Evolutionary conservation across 2,329 filamentous ascomycete species (phyloP).

Genomic region (Didymella keratinophila): DNA sequence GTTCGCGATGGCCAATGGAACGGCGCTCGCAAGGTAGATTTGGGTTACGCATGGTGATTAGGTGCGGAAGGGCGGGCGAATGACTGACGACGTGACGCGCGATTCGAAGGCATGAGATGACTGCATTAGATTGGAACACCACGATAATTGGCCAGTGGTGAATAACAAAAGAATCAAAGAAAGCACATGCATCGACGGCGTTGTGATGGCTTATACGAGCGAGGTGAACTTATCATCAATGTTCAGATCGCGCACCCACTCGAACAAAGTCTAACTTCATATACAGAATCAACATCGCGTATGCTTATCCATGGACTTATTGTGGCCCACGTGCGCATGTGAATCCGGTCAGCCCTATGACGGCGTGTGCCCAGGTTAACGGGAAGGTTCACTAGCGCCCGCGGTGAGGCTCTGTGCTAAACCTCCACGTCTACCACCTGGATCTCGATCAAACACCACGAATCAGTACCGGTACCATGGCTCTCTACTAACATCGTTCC

Average conservation of each 20-base stretch:
- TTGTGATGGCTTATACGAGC: neutral
- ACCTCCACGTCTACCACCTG: slow-evolving; percentile 44
- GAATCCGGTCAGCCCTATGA: slow-evolving; percentile 22
- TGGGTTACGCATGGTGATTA: slow-evolving; percentile 33
- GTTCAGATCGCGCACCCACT: neutral
- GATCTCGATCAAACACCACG: slow-evolving; percentile 1
- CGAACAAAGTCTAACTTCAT: neutral
- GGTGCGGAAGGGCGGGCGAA: slow-evolving; percentile 36
- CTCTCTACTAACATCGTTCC: neutral
- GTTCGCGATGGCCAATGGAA: slow-evolving; percentile 36
- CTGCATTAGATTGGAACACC: slow-evolving; percentile 44
- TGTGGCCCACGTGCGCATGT: slow-evolving; percentile 12
- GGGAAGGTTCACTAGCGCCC: slow-evolving; percentile 33
- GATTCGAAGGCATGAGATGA: slow-evolving; percentile 34
- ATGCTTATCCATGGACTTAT: neutral
- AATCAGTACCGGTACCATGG: neutral
- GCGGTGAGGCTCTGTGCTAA: slow-evolving; percentile 32
- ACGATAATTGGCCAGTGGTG: slow-evolving; percentile 44
- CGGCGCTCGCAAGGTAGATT: slow-evolving; percentile 45
- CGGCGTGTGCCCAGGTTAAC: slow-evolving; percentile 25
- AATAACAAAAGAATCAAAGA: slow-evolving; percentile 39
- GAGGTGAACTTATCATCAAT: neutral
- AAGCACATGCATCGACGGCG: neutral
- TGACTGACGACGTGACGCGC: slow-evolving; percentile 40
- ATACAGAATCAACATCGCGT: neutral